These are phyloP conservation scores for Colletotrichum siamense DNA, from an alignment of 2,329 filamentous ascomycete genomes.

Conservation along the genomic window DNA sequence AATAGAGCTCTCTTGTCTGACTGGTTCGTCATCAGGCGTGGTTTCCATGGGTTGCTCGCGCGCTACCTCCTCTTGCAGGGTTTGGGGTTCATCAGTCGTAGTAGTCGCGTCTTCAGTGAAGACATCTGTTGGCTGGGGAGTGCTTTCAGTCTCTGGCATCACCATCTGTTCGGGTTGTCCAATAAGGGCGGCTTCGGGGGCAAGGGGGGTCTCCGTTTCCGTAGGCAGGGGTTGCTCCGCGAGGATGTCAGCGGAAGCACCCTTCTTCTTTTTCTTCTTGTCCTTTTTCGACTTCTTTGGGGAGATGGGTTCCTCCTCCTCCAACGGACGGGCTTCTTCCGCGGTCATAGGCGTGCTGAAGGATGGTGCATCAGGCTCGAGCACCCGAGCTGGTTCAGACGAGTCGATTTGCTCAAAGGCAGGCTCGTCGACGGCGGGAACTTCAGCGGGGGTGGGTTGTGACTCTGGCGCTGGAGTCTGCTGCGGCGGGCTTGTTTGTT, in stretches of 20 bases:
- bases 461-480: background rate
- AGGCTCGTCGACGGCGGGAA: background rate
- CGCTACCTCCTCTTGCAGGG: background rate
- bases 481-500: background rate
- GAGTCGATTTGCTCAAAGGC: background rate
- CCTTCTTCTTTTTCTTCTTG: background rate
- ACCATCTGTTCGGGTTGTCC: background rate
- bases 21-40: background rate
- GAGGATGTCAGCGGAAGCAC: background rate
- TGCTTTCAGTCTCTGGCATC: background rate
- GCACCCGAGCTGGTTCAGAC: background rate
- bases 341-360: background rate
- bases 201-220: background rate
- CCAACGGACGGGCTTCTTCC: background rate
- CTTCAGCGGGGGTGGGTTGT: background rate
- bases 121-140: background rate
- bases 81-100: background rate
- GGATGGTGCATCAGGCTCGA: background rate
- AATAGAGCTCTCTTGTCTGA: background rate
- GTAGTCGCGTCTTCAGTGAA: background rate
- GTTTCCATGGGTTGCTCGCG: background rate
- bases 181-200: background rate
- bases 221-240: background rate
- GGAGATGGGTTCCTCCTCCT: background rate
- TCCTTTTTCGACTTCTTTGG: constrained; percentile 31